Evolutionary conservation across 257 asterid genomes (phyloP), one percentile per base, ranked within the genome.

Genomic region (Forsythia viridissima): DNA sequence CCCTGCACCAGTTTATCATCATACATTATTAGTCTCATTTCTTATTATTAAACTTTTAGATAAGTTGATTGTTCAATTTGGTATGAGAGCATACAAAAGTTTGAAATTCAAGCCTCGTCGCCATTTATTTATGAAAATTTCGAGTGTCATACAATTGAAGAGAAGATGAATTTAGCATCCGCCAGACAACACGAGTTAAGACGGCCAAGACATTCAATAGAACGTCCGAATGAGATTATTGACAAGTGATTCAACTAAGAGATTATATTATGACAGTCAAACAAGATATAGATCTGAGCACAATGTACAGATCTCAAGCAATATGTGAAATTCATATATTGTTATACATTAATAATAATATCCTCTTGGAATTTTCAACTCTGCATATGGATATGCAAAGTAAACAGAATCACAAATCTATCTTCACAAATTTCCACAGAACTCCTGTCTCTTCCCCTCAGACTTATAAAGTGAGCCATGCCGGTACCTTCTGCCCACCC

Each of bases 1-100:
- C 99, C 98, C 98, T 94, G 92, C 78, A 79, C 38, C 42, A 51
- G 3, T 46, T 12, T 12, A 18, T 11, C 34, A 30, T 30, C 34
- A 30, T 41, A 41, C 2, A 41, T 41, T 41, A 41, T 4, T 46
- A 46, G 7, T 46, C 15, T 30, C 34, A 30, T 30, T 30, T 30
- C 34, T 30, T 30, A 30, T 30, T 30, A 30, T 30, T 30, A 30
- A 30, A 30, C 34, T 30, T 30, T 30, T 30, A 30, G 34, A 30
- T 30, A 30, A 30, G 34, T 30, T 30, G 34, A 30, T 30, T 30
- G 34, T 30, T 30, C 34, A 30, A 30, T 30, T 30, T 30, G 34
- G 34, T 30, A 30, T 30, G 34, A 30, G 34, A 30, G 34, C 34
- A 30, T 30, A 30, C 34, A 30, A 30, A 30, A 30, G 1, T 30